Evolutionary conservation across 2,329 filamentous ascomycete species (phyloP).

Genomic region (Colletotrichum sp.): DNA sequence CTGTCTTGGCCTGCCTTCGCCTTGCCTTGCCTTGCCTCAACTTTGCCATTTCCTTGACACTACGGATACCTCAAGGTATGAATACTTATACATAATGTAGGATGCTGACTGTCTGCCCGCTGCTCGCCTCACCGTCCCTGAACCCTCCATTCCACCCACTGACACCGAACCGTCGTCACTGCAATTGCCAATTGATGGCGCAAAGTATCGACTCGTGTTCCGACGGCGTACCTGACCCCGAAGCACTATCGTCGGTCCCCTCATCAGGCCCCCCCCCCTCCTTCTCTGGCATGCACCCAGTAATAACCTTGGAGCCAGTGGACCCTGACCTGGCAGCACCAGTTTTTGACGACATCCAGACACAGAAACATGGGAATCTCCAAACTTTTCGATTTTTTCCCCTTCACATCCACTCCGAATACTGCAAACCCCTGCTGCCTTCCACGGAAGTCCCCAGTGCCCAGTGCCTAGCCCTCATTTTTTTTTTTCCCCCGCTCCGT

Average conservation of each 20-base stretch:
- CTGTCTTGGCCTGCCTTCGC: not conserved
- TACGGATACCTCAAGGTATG: too few species aligned
- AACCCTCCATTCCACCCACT: not conserved
- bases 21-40: not conserved
- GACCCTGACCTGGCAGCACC: not conserved
- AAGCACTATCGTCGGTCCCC: not conserved
- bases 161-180: not conserved
- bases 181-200: not conserved
- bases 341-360: constrained; percentile 4
- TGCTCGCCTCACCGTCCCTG: not conserved
- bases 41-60: not conserved
- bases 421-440: not conserved
- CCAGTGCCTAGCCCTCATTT: not conserved
- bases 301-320: not conserved
- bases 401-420: not conserved
- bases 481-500: not conserved
- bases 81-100: not conserved
- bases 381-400: constrained; percentile 19
- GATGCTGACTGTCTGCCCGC: not conserved
- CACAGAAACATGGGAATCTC: constrained; percentile 19
- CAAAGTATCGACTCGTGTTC: not conserved
- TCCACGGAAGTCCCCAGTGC: not conserved
- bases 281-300: not conserved
- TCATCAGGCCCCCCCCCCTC: not conserved
- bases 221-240: not conserved